Conservation (phyloP, 192 early-diverging fungal genomes). For the Tieghemiomyces parasiticus region DNA sequence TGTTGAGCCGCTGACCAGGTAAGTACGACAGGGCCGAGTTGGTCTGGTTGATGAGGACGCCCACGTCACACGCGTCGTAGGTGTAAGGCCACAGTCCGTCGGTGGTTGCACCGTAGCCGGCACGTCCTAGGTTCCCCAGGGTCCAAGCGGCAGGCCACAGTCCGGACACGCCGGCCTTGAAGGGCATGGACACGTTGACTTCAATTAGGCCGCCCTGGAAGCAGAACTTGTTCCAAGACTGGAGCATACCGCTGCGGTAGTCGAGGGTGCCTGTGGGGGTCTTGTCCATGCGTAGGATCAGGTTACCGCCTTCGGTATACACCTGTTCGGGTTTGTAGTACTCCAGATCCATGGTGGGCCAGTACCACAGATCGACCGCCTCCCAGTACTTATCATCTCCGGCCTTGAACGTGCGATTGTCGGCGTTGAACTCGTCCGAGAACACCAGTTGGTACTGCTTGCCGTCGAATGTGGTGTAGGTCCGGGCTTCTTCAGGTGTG, state of each 20-base stretch:
- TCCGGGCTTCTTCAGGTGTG: conserved; percentile 18
- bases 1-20: conserved; percentile 37
- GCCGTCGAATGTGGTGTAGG: conserved; percentile 23
- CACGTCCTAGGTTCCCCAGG: conserved; percentile 39
- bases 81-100: conserved; percentile 41
- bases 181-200: conserved; percentile 36
- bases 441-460: conserved; percentile 36
- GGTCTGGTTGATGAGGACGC: conserved; percentile 36
- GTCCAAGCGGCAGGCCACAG: conserved; percentile 42
- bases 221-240: conserved; percentile 49
- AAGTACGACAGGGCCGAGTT: conserved; percentile 33
- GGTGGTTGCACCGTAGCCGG: conserved; percentile 37
- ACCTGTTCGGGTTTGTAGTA: conserved; percentile 35
- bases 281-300: conserved; percentile 27
- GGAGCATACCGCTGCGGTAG: conserved; percentile 41
- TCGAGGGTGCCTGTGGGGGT: conserved; percentile 10
- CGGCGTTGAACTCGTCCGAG: conserved; percentile 41
- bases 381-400: conserved; percentile 38
- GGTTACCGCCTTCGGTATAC: conserved; percentile 28
- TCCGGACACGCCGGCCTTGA: conserved; percentile 25
- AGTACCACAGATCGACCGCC: conserved; percentile 37
- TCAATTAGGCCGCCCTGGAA: conserved; percentile 45
- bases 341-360: conserved; percentile 34
- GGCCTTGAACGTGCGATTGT: conserved; percentile 30
- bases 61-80: conserved; percentile 32